Evolutionary conservation across 768 basidiomycete genomes (phyloP), one percentile per base, ranked within the genome.

Genomic region (Pisolithus marmoratus): DNA sequence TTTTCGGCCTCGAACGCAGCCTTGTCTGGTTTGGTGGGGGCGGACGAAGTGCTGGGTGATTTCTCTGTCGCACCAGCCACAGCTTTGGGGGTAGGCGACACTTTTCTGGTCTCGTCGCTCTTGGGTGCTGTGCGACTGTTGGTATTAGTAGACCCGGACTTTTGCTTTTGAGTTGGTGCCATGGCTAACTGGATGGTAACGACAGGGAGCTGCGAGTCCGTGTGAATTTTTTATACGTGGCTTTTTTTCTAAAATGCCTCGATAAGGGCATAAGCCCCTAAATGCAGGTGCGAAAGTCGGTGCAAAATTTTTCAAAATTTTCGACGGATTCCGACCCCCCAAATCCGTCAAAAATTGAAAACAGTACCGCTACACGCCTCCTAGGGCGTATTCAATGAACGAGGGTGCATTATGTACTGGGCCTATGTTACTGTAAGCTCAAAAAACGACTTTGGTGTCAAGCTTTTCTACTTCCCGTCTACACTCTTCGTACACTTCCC

Each of bases 401-500:
- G 34, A 14, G 5, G 34, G 15, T 34, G 34, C 12, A 5, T 34
- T 34, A 14, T 34, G 34, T 34, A 34, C 31, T 34, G 31, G 31
- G 31, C 31, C 2, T 34, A 34, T 14, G 2, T 34, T 14, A 12
- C 3, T n/a, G n/a, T n/a, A n/a, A n/a, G 48, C 49, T 77, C 63
- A 88, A 63, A 88, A 84, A 55, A 83, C 72, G 62, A 90, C 73
- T 54, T 80, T 77, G 48, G 80, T 76, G 71, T 91, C 84, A 57
- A 95, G 72, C 65, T 83, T 85, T 70, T 83, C 82, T 48, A 97
- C 90, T 72, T 97, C 95, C 63, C 78, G 76, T 61, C 78, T 82
- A 63, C 90, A 87, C 65, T 96, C 92, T 41, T 89, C 83, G 69
- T 94, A 94, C 54, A 88, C 70, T 62, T 91, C 88, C 65, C 79